Base-by-base conservation (phyloP, 2,329 filamentous ascomycete genomes). In the Colletotrichum filicis region DNA sequence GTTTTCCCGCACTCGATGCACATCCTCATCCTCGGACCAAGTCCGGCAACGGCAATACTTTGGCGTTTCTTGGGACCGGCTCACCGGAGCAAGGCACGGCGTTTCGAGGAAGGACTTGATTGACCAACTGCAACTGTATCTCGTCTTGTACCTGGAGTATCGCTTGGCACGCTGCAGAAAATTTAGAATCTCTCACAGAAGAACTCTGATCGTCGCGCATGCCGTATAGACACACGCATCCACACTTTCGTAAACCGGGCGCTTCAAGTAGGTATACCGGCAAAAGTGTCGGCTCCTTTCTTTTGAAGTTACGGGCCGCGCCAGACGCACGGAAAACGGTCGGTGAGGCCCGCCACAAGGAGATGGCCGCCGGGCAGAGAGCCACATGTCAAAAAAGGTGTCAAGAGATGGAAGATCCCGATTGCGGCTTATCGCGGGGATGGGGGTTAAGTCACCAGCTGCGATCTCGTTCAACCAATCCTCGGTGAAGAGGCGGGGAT, bases 41-140 rank as follows among this genome's bases (percentile, higher is more conserved):
- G 28, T 24, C 66, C 66, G 56, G 56, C 42, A 53, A 22, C n/a
- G 42, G 19, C 42, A 19, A 49, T 35, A 22, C 37, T 60, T 73
- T 70, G 70, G 60, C 55, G 35, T 69, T 64, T 64, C 58, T 64
- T 60, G 30, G 59, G 35, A n/a, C 28, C 24, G 19, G 28, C 46
- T 52, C 28, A 53, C 49, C 7, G 52, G 32, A 16, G 32, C 22
- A 30, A 56, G 52, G 32, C 32, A n/a, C 30, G 53, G 55, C 70
- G 60, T 73, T 65, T 65, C 60, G 28, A 69, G 66, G 60, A 62
- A 35, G 28, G 66, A 49, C 55, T 46, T 64, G 70, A 65, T 70
- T 70, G 60, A 53, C 16, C 66, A 26, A 46, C 64, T 73, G 53
- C 66, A 26, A 35, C 64, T 73, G 53, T 28, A 28, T n/a, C 52